Percentiles rank a stretch among this genome's conserved stretches.
Evolutionary conservation across 768 basidiomycete species (phyloP).

Genomic region (Mycena vitilis): DNA sequence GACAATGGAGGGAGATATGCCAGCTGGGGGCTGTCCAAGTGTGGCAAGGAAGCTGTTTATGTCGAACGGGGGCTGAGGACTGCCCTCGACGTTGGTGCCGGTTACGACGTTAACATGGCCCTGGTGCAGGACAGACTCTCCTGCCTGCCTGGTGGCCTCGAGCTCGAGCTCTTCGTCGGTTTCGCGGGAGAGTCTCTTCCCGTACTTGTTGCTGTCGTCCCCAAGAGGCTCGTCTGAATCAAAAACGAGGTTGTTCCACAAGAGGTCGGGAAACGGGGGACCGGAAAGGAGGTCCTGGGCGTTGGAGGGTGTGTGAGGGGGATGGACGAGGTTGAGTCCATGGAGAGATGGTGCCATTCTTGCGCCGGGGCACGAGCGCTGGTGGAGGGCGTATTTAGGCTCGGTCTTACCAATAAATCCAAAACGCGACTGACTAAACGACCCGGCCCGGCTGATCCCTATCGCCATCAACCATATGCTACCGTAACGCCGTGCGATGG

Average conservation of each 20-base stretch:
- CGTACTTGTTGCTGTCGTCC: slow-evolving; percentile 46
- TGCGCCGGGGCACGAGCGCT: slow-evolving; percentile 19
- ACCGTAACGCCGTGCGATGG: too few relatives aligned
- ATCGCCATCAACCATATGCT: slow-evolving; percentile 5
- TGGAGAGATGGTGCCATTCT: slow-evolving; percentile 75
- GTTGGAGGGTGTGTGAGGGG: slow-evolving; percentile 54
- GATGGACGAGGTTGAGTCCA: slow-evolving; percentile 84
- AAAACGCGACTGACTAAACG: slow-evolving; percentile 3
- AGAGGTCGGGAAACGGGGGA: slow-evolving; percentile 77
- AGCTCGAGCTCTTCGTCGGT: slow-evolving; percentile 65
- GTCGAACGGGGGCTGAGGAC: slow-evolving; percentile 50
- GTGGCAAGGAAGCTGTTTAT: slow-evolving; percentile 51
- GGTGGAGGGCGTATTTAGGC: slow-evolving; percentile 9
- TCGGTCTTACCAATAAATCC: not conserved
- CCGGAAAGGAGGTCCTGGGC: slow-evolving; percentile 71
- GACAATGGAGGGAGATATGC: slow-evolving; percentile 67
- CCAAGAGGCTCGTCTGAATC: slow-evolving; percentile 75
- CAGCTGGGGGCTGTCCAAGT: slow-evolving; percentile 44
- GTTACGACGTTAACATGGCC: slow-evolving; percentile 71
- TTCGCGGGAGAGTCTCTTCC: slow-evolving; percentile 44
- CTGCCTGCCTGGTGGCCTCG: slow-evolving; percentile 45
- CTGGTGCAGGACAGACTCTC: slow-evolving; percentile 60
- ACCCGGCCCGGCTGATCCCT: not conserved
- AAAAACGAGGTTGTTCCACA: slow-evolving; percentile 88
- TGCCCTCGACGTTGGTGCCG: slow-evolving; percentile 55